Conservation (phyloP, 1,284 basidiomycete species). For the Malassezia vespertilionis region DNA sequence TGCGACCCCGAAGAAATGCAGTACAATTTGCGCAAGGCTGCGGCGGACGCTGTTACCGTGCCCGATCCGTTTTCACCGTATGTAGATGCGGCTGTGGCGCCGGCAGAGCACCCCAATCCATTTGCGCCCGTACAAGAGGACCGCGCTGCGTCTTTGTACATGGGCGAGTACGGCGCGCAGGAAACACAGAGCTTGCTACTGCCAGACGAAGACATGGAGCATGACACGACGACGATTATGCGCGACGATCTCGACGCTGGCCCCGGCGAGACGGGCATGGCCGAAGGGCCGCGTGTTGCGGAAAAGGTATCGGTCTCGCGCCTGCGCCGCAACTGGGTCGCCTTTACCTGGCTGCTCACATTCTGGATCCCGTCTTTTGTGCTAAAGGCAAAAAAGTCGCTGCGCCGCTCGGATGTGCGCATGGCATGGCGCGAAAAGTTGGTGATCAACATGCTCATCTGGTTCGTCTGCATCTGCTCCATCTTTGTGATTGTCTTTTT, state of each 20-base stretch:
- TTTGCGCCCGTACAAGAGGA: background rate
- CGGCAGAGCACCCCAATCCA: constrained; percentile 9
- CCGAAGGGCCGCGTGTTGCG: constrained; percentile 54
- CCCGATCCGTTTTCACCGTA: constrained; percentile 56
- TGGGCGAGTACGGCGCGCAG: constrained; percentile 5
- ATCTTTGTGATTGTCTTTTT: constrained; percentile 87
- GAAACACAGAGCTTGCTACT: constrained; percentile 7
- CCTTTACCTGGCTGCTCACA: constrained; percentile 76
- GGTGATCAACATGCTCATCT: constrained; percentile 81
- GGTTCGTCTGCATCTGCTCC: constrained; percentile 76
- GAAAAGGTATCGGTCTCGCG: constrained; percentile 73
- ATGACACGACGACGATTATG: constrained; percentile 3
- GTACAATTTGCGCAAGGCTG: constrained; percentile 53
- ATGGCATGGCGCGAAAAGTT: constrained; percentile 98
- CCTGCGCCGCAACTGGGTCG: constrained; percentile 74
- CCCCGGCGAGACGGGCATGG: constrained; percentile 37
- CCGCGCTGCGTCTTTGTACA: background rate
- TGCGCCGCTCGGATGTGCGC: constrained; percentile 85
- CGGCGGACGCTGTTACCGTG: constrained; percentile 34
- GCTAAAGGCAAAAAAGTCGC: constrained; percentile 64
- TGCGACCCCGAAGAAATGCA: constrained; percentile 55
- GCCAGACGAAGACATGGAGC: background rate
- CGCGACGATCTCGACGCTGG: constrained; percentile 54
- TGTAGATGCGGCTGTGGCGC: constrained; percentile 13
- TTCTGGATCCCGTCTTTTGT: constrained; percentile 74